Evolutionary conservation across 805 yeast genomes (phyloP).

Genomic region (Zygosaccharomyces pseudorouxii): DNA sequence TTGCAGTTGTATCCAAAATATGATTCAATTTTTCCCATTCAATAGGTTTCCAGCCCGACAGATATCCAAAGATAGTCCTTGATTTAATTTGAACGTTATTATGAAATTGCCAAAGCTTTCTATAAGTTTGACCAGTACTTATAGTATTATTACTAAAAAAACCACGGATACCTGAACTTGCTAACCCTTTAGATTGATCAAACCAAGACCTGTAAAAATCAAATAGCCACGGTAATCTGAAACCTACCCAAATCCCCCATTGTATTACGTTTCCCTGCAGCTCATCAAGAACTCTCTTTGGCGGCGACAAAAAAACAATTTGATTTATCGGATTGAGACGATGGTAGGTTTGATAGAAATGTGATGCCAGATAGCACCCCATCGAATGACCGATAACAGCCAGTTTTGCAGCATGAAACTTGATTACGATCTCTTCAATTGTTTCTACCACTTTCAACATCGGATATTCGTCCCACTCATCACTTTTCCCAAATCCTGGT

Average conservation of each 20-base stretch:
- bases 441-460: constrained; percentile 19
- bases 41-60: constrained; percentile 31
- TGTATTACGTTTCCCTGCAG: constrained; percentile 18
- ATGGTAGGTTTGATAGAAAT: constrained; percentile 38
- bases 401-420: constrained; percentile 8
- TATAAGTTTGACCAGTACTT: constrained; percentile 13
- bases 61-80: constrained; percentile 26
- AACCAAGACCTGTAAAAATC: constrained; percentile 29
- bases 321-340: constrained; percentile 14
- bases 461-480: constrained; percentile 18
- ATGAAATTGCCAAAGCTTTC: constrained; percentile 29
- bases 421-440: constrained; percentile 8
- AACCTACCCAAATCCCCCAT: constrained; percentile 14
- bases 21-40: constrained; percentile 20
- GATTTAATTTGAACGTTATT: constrained; percentile 31
- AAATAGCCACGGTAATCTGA: constrained; percentile 24
- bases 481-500: constrained; percentile 78
- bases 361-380: constrained; percentile 57
- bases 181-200: constrained; percentile 31
- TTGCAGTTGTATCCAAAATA: background rate
- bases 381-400: constrained; percentile 56
- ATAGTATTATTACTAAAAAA: constrained; percentile 23
- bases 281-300: constrained; percentile 31
- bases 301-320: constrained; percentile 47
- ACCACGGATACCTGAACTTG: constrained; percentile 30